A percentile compares a stretch with the other conserved stretches of the same genome.
These are phyloP conservation scores for Microdochium bolleyi DNA, from an alignment of 2,329 filamentous ascomycete species.

Conservation along the genomic window DNA sequence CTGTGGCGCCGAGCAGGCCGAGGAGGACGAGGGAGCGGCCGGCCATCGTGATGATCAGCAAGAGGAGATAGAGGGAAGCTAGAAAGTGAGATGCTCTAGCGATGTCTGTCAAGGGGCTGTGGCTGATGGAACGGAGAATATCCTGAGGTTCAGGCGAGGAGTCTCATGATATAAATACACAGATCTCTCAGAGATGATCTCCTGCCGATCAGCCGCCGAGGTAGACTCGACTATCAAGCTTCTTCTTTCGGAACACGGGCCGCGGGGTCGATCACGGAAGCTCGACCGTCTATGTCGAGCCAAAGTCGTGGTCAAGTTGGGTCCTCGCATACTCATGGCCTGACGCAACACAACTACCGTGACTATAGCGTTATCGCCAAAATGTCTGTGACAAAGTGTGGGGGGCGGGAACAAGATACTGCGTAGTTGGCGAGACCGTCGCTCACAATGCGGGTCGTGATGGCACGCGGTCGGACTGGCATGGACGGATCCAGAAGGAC, in stretches of 20 bases:
- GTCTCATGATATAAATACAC: not conserved
- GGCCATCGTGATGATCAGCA: slow-evolving; percentile 12
- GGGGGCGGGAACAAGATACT: no score
- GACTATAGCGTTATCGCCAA: no score
- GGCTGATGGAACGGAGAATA: not conserved
- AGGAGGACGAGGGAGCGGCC: slow-evolving; percentile 18
- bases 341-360: no score
- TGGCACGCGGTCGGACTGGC: no score
- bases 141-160: not conserved
- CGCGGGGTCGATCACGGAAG: not conserved
- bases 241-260: not conserved
- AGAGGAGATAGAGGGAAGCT: not conserved
- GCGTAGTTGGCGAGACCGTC: no score
- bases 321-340: no score
- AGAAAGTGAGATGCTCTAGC: not conserved
- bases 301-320: no score
- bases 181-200: not conserved
- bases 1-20: slow-evolving; percentile 22
- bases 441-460: no score
- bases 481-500: no score
- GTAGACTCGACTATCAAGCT: not conserved
- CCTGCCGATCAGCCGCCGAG: not conserved
- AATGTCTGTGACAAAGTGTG: no score
- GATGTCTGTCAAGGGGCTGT: not conserved
- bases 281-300: not conserved